Conservation (phyloP, 352 stramenopile genomes). For the Globisporangium okanoganense region DNA sequence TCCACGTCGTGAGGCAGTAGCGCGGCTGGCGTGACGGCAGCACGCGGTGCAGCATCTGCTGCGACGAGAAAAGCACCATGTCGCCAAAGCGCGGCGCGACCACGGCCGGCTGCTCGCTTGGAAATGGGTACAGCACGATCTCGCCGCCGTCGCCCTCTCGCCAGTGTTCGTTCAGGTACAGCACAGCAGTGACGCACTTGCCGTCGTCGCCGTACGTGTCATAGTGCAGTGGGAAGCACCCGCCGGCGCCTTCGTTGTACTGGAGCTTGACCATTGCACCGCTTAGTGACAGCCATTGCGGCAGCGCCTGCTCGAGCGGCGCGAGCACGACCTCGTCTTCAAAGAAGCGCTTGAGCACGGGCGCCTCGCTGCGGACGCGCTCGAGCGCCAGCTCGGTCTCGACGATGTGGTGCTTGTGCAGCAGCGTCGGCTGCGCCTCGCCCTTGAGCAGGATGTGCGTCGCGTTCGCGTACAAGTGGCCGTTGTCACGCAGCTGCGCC, state of each 20-base stretch:
- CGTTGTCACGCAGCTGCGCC: slow-evolving; percentile 23
- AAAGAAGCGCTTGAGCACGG: slow-evolving; percentile 50
- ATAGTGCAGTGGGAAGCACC: slow-evolving; percentile 86
- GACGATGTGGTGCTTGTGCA: slow-evolving; percentile 77
- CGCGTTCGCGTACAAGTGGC: slow-evolving; percentile 71
- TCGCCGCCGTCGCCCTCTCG: slow-evolving; percentile 66
- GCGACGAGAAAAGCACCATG: slow-evolving; percentile 75
- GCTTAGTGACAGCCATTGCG: slow-evolving; percentile 37
- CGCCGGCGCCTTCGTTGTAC: slow-evolving; percentile 66
- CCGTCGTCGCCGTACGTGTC: slow-evolving; percentile 80
- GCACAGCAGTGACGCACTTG: slow-evolving; percentile 78
- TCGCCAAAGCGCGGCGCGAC: slow-evolving; percentile 55
- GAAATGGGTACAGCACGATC: slow-evolving; percentile 81
- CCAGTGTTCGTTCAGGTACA: slow-evolving; percentile 86
- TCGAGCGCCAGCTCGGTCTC: slow-evolving; percentile 75
- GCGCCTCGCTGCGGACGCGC: slow-evolving; percentile 28
- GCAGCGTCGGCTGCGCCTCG: slow-evolving; percentile 29
- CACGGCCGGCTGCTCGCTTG: slow-evolving; percentile 31
- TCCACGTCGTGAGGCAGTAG: slow-evolving; percentile 70
- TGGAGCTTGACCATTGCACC: slow-evolving; percentile 79
- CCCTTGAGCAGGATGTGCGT: slow-evolving; percentile 66
- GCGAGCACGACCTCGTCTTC: slow-evolving; percentile 56
- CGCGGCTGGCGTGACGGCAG: slow-evolving; percentile 41
- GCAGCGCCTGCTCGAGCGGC: slow-evolving; percentile 28
- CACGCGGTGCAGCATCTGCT: slow-evolving; percentile 80